Conservation (phyloP, 495 filamentous ascomycete species). For the Daldinia grandis region DNA sequence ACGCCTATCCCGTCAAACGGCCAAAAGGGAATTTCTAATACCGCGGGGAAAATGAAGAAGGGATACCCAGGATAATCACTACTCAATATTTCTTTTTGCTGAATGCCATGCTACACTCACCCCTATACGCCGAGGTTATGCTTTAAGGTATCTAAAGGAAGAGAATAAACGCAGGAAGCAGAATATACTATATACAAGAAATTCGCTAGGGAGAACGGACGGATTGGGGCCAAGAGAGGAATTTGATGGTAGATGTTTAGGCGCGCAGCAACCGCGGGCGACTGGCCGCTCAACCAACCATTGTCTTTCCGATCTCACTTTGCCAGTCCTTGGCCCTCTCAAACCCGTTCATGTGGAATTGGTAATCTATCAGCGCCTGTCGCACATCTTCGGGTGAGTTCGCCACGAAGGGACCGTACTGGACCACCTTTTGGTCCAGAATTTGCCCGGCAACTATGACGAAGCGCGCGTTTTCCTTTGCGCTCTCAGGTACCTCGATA, state of each 20-base stretch:
- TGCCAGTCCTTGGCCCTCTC: slow-evolving; percentile 84
- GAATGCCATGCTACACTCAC: slow-evolving; percentile 10
- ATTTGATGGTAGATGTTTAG: not conserved
- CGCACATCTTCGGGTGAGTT: slow-evolving; percentile 85
- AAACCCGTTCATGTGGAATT: slow-evolving; percentile 86
- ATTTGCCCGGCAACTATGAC: slow-evolving; percentile 86
- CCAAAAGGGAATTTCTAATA: slow-evolving; percentile 28
- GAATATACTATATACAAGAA: slow-evolving; percentile 31
- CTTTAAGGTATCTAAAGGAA: slow-evolving; percentile 25
- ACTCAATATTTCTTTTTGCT: slow-evolving; percentile 20
- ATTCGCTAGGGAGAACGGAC: too few relatives aligned
- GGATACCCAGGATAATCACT: slow-evolving; percentile 4
- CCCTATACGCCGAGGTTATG: slow-evolving; percentile 15
- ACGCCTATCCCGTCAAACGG: slow-evolving; percentile 30
- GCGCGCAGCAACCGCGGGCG: not conserved
- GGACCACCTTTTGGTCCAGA: slow-evolving; percentile 89
- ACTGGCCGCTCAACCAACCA: slow-evolving; percentile 44
- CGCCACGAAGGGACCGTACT: slow-evolving; percentile 96
- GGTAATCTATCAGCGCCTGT: slow-evolving; percentile 89
- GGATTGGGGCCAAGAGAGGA: not conserved
- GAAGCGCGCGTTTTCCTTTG: slow-evolving; percentile 71
- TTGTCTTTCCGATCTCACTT: slow-evolving; percentile 90
- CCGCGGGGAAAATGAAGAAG: not conserved
- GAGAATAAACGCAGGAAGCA: slow-evolving; percentile 6
- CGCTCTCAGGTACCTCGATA: slow-evolving; percentile 72